A percentile compares a stretch with the other conserved stretches of the same genome.
Conservation (phyloP, 208 protist species). For the Wallacemonas collosoma region DNA sequence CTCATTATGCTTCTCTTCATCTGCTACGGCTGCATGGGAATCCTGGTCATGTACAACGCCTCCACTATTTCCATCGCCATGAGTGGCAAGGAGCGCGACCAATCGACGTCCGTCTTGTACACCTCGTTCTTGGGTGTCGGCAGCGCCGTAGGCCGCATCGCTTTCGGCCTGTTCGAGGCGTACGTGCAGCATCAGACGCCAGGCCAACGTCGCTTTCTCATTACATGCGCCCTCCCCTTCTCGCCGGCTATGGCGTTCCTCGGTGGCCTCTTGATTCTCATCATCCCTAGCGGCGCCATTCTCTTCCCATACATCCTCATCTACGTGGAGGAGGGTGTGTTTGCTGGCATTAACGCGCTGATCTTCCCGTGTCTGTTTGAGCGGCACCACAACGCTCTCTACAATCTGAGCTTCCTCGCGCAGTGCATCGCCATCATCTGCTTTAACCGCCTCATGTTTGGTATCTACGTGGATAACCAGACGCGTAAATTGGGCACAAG, state of each 20-base stretch:
- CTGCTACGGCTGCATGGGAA: slow-evolving; percentile 36
- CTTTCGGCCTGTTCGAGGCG: slow-evolving; percentile 52
- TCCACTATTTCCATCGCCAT: slow-evolving; percentile 55
- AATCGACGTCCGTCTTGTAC: slow-evolving; percentile 38
- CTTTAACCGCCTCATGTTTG: slow-evolving; percentile 66
- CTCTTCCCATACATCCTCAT: slow-evolving; percentile 57
- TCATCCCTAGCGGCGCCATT: slow-evolving; percentile 39
- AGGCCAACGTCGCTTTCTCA: slow-evolving; percentile 28
- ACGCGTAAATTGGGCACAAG: slow-evolving; percentile 27
- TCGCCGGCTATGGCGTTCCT: slow-evolving; percentile 31
- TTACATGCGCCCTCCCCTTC: slow-evolving; percentile 36
- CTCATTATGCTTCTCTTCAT: slow-evolving; percentile 48
- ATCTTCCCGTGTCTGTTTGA: slow-evolving; percentile 57
- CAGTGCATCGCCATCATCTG: slow-evolving; percentile 43
- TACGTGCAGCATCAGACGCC: slow-evolving; percentile 48
- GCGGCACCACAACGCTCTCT: slow-evolving; percentile 50
- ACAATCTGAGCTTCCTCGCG: slow-evolving; percentile 46
- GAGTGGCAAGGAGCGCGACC: slow-evolving; percentile 36
- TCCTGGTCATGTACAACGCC: slow-evolving; percentile 55
- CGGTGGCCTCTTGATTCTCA: slow-evolving; percentile 44
- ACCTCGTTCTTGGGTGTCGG: slow-evolving; percentile 55
- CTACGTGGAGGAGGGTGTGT: slow-evolving; percentile 54
- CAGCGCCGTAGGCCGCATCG: slow-evolving; percentile 52
- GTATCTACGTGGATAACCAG: slow-evolving; percentile 46
- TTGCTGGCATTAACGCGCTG: slow-evolving; percentile 40